Percentiles rank a stretch among this genome's conserved stretches.
Evolutionary conservation across 441 rosid genomes (phyloP).

Genomic region (Syzygium malaccense): DNA sequence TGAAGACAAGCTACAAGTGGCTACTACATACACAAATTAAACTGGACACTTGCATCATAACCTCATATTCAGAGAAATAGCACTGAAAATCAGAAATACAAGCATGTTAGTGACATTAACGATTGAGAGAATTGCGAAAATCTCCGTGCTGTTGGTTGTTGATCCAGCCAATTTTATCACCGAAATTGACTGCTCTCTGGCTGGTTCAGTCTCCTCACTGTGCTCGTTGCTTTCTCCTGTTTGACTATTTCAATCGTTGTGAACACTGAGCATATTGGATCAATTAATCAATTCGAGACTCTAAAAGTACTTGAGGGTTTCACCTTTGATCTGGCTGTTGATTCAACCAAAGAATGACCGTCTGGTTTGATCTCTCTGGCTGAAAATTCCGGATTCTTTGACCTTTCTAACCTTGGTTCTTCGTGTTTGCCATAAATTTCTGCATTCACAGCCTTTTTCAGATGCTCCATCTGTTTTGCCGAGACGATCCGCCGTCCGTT

Average conservation of each 20-base stretch:
- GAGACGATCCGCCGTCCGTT: fast-evolving
- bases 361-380: neutral
- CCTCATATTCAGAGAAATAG: neutral
- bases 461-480: neutral
- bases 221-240: neutral
- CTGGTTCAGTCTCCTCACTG: neutral
- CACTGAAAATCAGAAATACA: neutral
- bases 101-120: neutral
- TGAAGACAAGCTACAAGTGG: neutral
- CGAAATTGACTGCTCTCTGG: neutral
- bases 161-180: neutral
- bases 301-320: neutral
- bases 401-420: neutral
- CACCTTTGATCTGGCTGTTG: neutral
- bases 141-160: neutral
- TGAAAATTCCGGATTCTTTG: neutral
- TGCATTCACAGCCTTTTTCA: neutral
- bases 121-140: neutral
- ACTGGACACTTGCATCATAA: neutral
- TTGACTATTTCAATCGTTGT: neutral
- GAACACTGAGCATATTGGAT: neutral
- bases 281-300: neutral
- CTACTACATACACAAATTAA: neutral
- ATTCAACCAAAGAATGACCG: neutral
- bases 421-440: neutral